phyloP scores from a whole-genome alignment of 1,284 basidiomycete species.

The Puccinia polysora region DNA sequence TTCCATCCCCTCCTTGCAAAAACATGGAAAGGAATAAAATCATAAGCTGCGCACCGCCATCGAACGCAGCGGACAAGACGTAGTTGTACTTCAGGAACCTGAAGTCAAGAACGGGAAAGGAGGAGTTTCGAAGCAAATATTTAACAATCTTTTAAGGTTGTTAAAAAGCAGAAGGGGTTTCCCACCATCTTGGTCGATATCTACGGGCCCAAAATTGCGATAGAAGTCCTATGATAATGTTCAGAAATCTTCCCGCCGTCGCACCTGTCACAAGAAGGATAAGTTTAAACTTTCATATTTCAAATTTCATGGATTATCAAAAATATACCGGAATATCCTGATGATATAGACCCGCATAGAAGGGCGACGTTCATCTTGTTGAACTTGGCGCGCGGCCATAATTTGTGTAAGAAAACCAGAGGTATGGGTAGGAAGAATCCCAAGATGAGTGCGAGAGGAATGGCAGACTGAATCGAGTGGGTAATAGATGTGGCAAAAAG shows the following conservation, averaged over 20 bases:
- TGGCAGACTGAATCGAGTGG: constrained; percentile 1
- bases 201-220: constrained; percentile 41
- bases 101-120: background rate
- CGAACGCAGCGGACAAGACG: constrained; percentile 37
- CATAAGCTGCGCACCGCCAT: constrained; percentile 36
- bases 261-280: constrained; percentile 7
- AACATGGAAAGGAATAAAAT: constrained; percentile 24
- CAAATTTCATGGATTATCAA: background rate
- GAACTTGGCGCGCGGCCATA: background rate
- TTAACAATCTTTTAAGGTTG: background rate
- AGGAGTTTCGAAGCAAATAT: no score
- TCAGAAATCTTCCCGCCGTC: constrained; percentile 33
- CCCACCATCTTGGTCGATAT: constrained; percentile 36
- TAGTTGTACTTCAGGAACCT: constrained; percentile 40
- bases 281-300: background rate
- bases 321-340: constrained; percentile 15
- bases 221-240: constrained; percentile 27
- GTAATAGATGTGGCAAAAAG: background rate
- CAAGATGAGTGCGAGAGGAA: constrained; percentile 24
- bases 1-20: constrained; percentile 26
- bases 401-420: constrained; percentile 10
- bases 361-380: constrained; percentile 34
- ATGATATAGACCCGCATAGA: constrained; percentile 3
- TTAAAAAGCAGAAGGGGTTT: background rate
- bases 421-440: constrained; percentile 33